phyloP scores from a whole-genome alignment of 306 rosid genomes.

The Pterocarpus santalinus region DNA sequence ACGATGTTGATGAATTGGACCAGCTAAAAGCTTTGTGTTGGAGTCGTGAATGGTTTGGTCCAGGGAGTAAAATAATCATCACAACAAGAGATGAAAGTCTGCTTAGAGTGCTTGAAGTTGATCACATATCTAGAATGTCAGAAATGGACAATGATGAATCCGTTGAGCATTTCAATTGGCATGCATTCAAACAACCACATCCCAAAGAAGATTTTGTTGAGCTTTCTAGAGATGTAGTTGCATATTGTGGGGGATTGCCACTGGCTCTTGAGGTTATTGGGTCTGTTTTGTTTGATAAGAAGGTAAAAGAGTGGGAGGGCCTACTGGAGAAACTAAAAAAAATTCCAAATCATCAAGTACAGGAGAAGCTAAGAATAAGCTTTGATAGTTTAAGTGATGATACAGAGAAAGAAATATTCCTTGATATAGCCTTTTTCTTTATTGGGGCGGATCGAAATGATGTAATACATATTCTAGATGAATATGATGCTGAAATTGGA shows the following conservation, averaged over 20 bases:
- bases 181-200: conserved; percentile 41
- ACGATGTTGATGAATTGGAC: conserved; percentile 18
- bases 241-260: conserved; percentile 45
- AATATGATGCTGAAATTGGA: conserved; percentile 15
- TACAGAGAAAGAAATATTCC: conserved; percentile 13
- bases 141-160: conserved; percentile 31
- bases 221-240: conserved; percentile 13
- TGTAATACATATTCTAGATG: conserved; percentile 24
- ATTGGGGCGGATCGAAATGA: conserved; percentile 27
- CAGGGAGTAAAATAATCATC: conserved; percentile 41
- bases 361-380: conserved; percentile 28
- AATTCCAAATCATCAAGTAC: conserved; percentile 41
- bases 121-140: not conserved
- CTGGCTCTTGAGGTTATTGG: conserved; percentile 47
- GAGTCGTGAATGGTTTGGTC: conserved; percentile 29
- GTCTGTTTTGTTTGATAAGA: conserved; percentile 6
- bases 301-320: not conserved
- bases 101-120: conserved; percentile 2
- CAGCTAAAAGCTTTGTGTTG: conserved; percentile 42
- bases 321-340: conserved; percentile 13
- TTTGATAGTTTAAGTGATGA: conserved; percentile 22
- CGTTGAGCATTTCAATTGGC: conserved; percentile 46
- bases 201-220: not conserved
- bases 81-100: conserved; percentile 34
- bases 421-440: conserved; percentile 46